These are phyloP conservation scores for Cladophialophora chaetospira DNA, from an alignment of 2,329 filamentous ascomycete genomes.

Conservation along the genomic window DNA sequence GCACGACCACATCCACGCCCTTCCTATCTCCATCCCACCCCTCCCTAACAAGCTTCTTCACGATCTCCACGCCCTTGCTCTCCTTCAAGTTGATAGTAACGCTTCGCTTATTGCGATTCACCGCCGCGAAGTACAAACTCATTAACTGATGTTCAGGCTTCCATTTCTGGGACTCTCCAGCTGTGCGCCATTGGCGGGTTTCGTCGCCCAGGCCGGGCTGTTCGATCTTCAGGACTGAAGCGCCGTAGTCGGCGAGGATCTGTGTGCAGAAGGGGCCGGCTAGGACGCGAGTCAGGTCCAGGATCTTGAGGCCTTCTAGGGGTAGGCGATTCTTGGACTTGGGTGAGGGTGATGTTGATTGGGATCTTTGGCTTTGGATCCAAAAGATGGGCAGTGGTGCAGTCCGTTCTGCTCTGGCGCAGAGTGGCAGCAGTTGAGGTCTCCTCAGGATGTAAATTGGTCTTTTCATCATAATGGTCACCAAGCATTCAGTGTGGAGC, in stretches of 20 bases:
- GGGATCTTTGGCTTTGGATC: too few relatives aligned
- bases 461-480: too few relatives aligned
- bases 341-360: background rate
- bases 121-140: conserved; percentile 37
- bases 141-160: conserved; percentile 33
- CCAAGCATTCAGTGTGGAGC: too few relatives aligned
- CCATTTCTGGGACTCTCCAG: conserved; percentile 27
- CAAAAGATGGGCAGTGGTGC: too few relatives aligned
- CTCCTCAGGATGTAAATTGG: too few relatives aligned
- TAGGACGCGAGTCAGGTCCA: conserved; percentile 32
- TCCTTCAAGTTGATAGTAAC: conserved; percentile 27
- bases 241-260: conserved; percentile 32
- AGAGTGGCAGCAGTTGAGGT: too few relatives aligned
- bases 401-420: too few relatives aligned
- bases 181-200: conserved; percentile 29
- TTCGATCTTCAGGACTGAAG: conserved; percentile 35
- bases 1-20: conserved; percentile 26
- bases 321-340: conserved; percentile 1
- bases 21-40: conserved; percentile 1
- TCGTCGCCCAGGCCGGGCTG: conserved; percentile 30
- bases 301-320: conserved; percentile 21
- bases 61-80: conserved; percentile 12
- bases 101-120: conserved; percentile 32
- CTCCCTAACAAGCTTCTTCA: conserved; percentile 17
- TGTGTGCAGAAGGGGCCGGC: conserved; percentile 31